Percentiles rank a stretch among this genome's conserved stretches.
Evolutionary conservation across 805 yeast species (phyloP).

Genomic region (Teunomyces cretensis): DNA sequence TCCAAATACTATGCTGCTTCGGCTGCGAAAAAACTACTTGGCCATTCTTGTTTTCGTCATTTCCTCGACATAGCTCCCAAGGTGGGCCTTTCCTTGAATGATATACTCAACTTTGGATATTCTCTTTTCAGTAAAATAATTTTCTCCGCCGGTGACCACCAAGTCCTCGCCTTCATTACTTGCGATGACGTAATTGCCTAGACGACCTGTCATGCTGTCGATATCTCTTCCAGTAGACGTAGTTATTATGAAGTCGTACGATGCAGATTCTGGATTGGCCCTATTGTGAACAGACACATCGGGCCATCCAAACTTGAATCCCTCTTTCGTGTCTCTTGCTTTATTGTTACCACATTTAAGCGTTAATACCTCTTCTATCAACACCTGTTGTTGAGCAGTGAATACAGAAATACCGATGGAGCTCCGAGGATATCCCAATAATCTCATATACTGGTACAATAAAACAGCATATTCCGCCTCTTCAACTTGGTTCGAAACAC

Average conservation of each 20-base stretch:
- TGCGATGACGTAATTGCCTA: conserved; percentile 18
- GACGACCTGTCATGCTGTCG: conserved; percentile 30
- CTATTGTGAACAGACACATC: conserved; percentile 3
- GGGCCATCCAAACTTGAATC: conserved; percentile 22
- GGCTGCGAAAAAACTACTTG: neutral
- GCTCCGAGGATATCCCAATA: conserved; percentile 40
- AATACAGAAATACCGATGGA: conserved; percentile 43
- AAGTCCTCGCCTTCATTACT: conserved; percentile 7
- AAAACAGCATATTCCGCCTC: conserved; percentile 49
- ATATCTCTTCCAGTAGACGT: conserved; percentile 16
- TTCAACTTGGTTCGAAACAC: conserved; percentile 13
- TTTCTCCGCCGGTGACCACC: conserved; percentile 15
- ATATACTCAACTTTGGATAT: conserved; percentile 5
- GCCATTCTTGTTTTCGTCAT: conserved; percentile 16
- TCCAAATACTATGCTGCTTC: neutral
- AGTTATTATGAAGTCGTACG: conserved; percentile 9
- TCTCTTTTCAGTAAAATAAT: conserved; percentile 8
- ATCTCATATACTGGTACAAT: conserved; percentile 46
- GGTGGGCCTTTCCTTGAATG: conserved; percentile 20
- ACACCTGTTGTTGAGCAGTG: conserved; percentile 38
- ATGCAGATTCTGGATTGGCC: conserved; percentile 3
- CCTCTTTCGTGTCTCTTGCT: conserved; percentile 6
- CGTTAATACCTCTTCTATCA: conserved; percentile 41
- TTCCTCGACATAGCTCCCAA: conserved; percentile 19
- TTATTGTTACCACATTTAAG: neutral